Evolutionary conservation across 495 filamentous ascomycete species (phyloP), one percentile per base, ranked within the genome.

Genomic region (Lepraria neglecta): DNA sequence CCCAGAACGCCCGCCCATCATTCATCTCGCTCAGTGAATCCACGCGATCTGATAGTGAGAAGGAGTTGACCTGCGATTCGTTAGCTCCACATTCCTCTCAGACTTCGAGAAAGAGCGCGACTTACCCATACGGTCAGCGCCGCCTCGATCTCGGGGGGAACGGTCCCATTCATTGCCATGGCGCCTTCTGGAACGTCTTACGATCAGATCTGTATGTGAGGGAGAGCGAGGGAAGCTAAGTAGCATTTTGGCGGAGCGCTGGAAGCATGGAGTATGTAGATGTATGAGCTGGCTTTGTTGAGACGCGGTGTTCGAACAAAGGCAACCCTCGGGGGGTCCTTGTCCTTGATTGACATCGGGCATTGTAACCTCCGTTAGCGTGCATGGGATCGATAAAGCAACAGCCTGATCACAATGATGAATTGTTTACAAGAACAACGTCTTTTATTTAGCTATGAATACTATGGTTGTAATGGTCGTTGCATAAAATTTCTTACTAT

Each of bases 1-100:
- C 76, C 87, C 86, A 82, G 65, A 95, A 79, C 31, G 88, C 79
- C 55, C 82, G 78, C 52, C 90, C 91, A 71, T 95, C 87, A 57
- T 80, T 84, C 67, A 96, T 78, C 66, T 91, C 84, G 60, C 81
- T 80, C 59, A 84, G 70, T 48, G 70, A 71, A 38, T 73, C 70
- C 56, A 80, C 73, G 30, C 72, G 76, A 64, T 75, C 72, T 40
- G 73, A 73, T 27, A 81, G 66, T 47, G 76, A 73, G 66, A 81
- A 80, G 68, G 74, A 76, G 70, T 82, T 83, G 67, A 82, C 75
- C 69, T 71, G 48, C 12, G 9, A 43, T 52, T 28, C 11, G 44
- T 69, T 21, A 70, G 59, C n/a, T 24, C 42, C 14, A 42, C 3
- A 27, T 35, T 19, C 52, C 59, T 45, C 15, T 17, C n/a, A 27